Evolutionary conservation across 805 yeast species (phyloP).

Genomic region (Candida endomychidarum): DNA sequence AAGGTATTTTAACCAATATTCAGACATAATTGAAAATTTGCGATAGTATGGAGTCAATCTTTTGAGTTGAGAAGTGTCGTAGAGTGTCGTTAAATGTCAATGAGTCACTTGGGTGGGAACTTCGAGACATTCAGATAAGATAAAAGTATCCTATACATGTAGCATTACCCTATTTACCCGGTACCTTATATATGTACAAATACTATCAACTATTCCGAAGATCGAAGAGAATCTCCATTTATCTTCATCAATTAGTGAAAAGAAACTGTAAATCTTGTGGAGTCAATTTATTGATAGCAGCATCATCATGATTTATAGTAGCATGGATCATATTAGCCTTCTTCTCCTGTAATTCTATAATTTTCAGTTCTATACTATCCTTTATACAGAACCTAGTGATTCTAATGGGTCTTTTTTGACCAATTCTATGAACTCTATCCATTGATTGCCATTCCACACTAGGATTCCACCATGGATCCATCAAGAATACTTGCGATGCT

Average conservation of each 20-base stretch:
- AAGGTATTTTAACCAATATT: conserved; percentile 61
- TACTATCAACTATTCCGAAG: too few relatives aligned
- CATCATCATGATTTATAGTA: conserved; percentile 88
- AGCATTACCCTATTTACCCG: too few relatives aligned
- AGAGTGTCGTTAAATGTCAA: conserved; percentile 1
- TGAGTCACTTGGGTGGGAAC: conserved; percentile 5
- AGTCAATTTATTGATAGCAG: conserved; percentile 82
- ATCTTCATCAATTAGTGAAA: conserved; percentile 74
- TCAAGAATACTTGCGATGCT: conserved; percentile 91
- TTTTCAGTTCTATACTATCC: conserved; percentile 94
- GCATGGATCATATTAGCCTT: conserved; percentile 99
- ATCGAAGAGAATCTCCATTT: too few relatives aligned
- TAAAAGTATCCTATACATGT: neutral
- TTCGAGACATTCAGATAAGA: neutral
- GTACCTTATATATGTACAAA: too few relatives aligned
- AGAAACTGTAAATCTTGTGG: conserved; percentile 94
- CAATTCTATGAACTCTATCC: conserved; percentile 97
- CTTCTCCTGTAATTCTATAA: conserved; percentile 93
- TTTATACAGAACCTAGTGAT: conserved; percentile 92
- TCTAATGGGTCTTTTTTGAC: conserved; percentile 91
- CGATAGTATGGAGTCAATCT: neutral
- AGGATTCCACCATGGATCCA: conserved; percentile 99
- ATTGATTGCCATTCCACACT: conserved; percentile 98
- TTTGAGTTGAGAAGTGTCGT: neutral
- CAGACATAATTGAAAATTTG: conserved; percentile 6